Percentiles rank a stretch among this genome's conserved stretches.
These are phyloP conservation scores for Mortierella sp. DNA, from an alignment of 371 early-diverging fungal species.

Conservation along the genomic window DNA sequence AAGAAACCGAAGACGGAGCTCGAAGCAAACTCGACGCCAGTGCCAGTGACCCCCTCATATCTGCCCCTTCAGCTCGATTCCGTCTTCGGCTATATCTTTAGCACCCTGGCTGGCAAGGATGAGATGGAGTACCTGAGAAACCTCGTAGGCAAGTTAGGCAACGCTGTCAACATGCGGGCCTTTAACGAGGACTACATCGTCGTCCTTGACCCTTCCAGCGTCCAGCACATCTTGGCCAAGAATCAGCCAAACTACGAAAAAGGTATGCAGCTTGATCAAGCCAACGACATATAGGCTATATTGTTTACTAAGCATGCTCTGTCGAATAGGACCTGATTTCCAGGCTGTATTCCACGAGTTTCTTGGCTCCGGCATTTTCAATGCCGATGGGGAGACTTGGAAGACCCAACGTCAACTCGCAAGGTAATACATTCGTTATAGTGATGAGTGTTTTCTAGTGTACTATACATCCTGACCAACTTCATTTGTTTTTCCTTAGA, in stretches of 20 bases:
- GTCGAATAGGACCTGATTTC: conserved; percentile 29
- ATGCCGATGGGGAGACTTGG: conserved; percentile 49
- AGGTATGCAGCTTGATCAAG: conserved; percentile 8
- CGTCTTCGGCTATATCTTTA: conserved; percentile 16
- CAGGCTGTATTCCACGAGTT: conserved; percentile 45
- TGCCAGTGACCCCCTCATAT: conserved; percentile 20
- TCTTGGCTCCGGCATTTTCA: conserved; percentile 48
- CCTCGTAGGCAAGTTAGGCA: conserved; percentile 9
- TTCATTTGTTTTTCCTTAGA: conserved; percentile 6
- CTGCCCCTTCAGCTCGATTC: conserved; percentile 40
- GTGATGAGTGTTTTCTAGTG: no score
- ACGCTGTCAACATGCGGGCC: conserved; percentile 31
- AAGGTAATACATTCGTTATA: conserved; percentile 13
- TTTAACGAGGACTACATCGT: conserved; percentile 40
- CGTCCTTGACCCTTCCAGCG: conserved; percentile 36
- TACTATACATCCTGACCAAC: no score
- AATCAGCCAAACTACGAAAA: conserved; percentile 52
- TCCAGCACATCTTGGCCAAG: conserved; percentile 52
- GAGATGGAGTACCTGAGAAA: conserved; percentile 30
- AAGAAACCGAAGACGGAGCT: conserved; percentile 46
- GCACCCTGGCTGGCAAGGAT: conserved; percentile 12
- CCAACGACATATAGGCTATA: no score
- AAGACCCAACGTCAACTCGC: conserved; percentile 47
- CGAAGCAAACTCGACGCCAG: conserved; percentile 20
- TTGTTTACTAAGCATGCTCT: background rate